Evolutionary conservation across 768 basidiomycete genomes (phyloP), one percentile per base, ranked within the genome.

Genomic region (Boletus reticulatus): DNA sequence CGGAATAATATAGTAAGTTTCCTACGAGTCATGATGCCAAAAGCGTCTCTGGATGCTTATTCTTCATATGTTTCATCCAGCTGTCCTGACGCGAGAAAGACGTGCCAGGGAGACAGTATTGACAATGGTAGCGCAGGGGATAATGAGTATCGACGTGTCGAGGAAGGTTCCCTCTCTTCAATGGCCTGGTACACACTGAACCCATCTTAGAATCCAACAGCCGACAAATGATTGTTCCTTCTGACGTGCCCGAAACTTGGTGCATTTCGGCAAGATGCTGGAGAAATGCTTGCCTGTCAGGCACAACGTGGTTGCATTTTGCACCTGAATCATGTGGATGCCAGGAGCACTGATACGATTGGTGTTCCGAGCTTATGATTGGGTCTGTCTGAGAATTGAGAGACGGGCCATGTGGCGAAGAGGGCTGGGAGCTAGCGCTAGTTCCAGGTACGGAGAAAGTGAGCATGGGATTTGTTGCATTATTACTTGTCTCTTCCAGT

Each of bases 21-120:
- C 11, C 6, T 42, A 39, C 4, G 3, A 24, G 17, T 53, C 19
- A 50, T 12, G 11, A 20, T 24, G 14, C 20, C 2, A 2, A 10
- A 38, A 4, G 38, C 13, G 5, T 20, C 29, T 56, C 6, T 24
- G 10, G 0, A 45, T 68, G 67, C n/a, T 53, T 38, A 7, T 7
- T 24, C 29, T 4, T 51, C 12, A 68, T 14, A n/a, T 68, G 69
- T 2, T 34, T 19, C 1, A 3, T 48, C 48, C 52, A 43, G 49
- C 31, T 68, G 38, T 71, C 67, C 45, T 39, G 22, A 4, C 67
- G 68, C 11, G 66, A 68, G 49, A 68, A 68, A 10, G 54, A 41
- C 22, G 43, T 68, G 1, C 22, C 54, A 11, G 8, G 1, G 1
- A 16, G 32, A 46, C 68, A 68, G 13, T 50, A 5, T 8, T 22